Percentiles rank a stretch among this genome's conserved stretches.
phyloP scores from a whole-genome alignment of 2,329 filamentous ascomycete genomes.

The Bipolaris zeicola region DNA sequence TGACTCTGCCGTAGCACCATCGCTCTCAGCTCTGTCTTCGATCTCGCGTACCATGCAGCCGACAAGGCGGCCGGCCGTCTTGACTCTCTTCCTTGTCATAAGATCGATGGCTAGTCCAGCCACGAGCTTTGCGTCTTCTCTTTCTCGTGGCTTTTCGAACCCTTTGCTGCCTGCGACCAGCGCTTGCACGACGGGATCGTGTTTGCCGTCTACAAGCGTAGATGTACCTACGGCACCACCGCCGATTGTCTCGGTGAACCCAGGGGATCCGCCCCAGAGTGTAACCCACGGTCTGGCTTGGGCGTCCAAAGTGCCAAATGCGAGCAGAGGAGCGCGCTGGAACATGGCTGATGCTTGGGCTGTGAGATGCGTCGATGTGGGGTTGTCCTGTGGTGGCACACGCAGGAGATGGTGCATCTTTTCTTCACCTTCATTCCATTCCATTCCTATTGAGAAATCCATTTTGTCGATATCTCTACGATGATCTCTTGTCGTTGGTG shows the following conservation, averaged over 20 bases:
- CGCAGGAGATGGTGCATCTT: conserved; percentile 67
- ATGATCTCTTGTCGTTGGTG: neutral
- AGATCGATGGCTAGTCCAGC: conserved; percentile 68
- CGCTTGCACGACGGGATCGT: conserved; percentile 73
- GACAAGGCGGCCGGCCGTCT: conserved; percentile 72
- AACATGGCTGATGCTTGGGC: conserved; percentile 66
- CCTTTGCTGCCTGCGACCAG: conserved; percentile 56
- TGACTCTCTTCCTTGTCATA: conserved; percentile 71
- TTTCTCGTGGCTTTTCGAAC: conserved; percentile 47
- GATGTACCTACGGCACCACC: conserved; percentile 68
- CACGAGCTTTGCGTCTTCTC: conserved; percentile 58
- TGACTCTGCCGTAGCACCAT: conserved; percentile 9
- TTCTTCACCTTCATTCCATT: conserved; percentile 70
- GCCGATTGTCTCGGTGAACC: conserved; percentile 69
- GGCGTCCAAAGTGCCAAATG: conserved; percentile 72
- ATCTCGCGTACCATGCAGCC: conserved; percentile 61
- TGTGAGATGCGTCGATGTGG: conserved; percentile 68
- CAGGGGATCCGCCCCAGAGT: conserved; percentile 74
- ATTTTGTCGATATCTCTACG: conserved; percentile 29
- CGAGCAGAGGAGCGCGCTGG: conserved; percentile 68
- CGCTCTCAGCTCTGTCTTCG: conserved; percentile 35
- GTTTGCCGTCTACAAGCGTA: conserved; percentile 62
- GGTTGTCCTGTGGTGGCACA: conserved; percentile 66
- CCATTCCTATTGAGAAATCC: conserved; percentile 52
- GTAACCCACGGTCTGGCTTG: conserved; percentile 74